A percentile compares a stretch with the other conserved stretches of the same genome.
Evolutionary conservation across 805 yeast genomes (phyloP).

Genomic region (Diddensiella santjacobensis): DNA sequence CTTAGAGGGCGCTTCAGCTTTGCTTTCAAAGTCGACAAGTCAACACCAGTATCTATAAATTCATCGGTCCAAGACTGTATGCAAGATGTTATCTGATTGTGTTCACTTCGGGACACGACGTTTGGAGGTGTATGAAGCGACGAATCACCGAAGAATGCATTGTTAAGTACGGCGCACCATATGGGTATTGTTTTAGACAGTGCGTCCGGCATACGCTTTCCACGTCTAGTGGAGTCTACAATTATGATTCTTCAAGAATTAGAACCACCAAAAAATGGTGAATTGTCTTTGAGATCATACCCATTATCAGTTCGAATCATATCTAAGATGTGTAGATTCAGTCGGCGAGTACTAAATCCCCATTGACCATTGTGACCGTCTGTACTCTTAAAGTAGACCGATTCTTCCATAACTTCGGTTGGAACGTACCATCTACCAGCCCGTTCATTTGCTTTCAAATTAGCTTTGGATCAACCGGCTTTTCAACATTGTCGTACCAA

Average conservation of each 20-base stretch:
- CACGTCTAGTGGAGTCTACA: conserved; percentile 83
- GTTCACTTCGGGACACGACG: conserved; percentile 58
- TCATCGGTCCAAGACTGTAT: conserved; percentile 49
- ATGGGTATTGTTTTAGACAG: conserved; percentile 83
- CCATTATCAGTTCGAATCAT: conserved; percentile 44
- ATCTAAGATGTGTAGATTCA: conserved; percentile 68
- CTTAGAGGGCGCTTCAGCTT: conserved; percentile 50
- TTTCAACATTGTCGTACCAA: conserved; percentile 23
- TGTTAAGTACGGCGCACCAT: conserved; percentile 81
- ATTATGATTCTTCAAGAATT: conserved; percentile 38
- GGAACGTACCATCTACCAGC: conserved; percentile 85
- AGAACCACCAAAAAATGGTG: neutral
- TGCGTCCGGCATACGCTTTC: conserved; percentile 83
- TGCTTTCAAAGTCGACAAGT: conserved; percentile 35
- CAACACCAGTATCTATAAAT: conserved; percentile 40
- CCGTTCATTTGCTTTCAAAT: conserved; percentile 72
- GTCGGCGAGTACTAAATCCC: conserved; percentile 68
- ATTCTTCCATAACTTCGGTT: conserved; percentile 39
- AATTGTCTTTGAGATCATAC: conserved; percentile 1
- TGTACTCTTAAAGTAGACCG: conserved; percentile 81
- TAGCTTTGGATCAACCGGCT: conserved; percentile 7
- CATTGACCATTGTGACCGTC: conserved; percentile 86
- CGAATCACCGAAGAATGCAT: conserved; percentile 42
- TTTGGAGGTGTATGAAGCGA: conserved; percentile 45
- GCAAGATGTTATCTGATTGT: conserved; percentile 43